These are phyloP conservation scores for Solanum piurae DNA, from an alignment of 257 asterid species.

Conservation along the genomic window DNA sequence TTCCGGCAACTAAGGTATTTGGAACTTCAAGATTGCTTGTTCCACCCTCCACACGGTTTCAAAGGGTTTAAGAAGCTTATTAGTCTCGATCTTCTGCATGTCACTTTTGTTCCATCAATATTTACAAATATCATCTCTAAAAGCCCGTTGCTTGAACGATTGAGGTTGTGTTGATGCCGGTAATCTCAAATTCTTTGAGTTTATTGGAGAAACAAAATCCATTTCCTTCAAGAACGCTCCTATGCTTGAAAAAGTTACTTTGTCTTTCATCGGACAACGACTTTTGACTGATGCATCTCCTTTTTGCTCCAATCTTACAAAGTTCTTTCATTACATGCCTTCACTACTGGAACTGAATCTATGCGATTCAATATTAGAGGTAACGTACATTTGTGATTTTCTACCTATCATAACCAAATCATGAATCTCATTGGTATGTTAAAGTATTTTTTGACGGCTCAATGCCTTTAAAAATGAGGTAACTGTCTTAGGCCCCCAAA, in stretches of 20 bases:
- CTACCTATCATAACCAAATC: background rate
- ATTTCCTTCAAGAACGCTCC: background rate
- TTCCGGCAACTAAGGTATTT: background rate
- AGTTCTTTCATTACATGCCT: constrained; percentile 7
- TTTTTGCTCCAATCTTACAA: constrained; percentile 35
- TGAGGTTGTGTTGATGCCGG: background rate
- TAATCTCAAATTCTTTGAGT: background rate
- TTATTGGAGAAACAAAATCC: background rate
- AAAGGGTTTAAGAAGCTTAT: background rate
- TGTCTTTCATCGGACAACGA: constrained; percentile 27
- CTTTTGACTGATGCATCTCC: constrained; percentile 25
- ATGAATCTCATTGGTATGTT: background rate
- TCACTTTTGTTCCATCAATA: background rate
- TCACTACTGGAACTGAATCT: background rate
- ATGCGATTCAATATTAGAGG: background rate
- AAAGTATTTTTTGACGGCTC: background rate
- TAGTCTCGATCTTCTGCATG: background rate
- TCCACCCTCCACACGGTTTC: background rate
- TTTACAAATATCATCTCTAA: background rate
- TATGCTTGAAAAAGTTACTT: constrained; percentile 9
- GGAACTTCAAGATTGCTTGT: background rate
- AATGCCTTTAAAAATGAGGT: too few relatives aligned
- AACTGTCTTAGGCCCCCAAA: too few relatives aligned
- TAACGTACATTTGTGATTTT: background rate
- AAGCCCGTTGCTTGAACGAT: background rate